Conservation (phyloP, 495 filamentous ascomycete species). For the Collariella sp. region DNA sequence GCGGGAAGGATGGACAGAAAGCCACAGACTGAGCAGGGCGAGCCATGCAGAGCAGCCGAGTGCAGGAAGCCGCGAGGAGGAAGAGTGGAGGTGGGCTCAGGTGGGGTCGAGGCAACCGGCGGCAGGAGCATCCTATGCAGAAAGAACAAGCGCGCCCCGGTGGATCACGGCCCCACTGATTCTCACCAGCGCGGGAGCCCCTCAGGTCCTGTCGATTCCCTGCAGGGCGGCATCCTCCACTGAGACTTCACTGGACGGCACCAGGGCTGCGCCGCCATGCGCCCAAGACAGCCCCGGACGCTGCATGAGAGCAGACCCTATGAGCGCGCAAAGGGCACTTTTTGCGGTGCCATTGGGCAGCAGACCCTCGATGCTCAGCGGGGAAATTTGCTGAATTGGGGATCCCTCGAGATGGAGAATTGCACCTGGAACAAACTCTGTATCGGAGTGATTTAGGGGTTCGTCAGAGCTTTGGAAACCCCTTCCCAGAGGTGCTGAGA, state of each 20-base stretch:
- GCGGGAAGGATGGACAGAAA: conserved; percentile 2
- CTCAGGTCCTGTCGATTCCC: conserved; percentile 6
- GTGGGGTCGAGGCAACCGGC: conserved; percentile 3
- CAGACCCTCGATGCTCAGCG: conserved; percentile 18
- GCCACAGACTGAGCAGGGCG: conserved; percentile 6
- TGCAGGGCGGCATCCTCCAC: conserved; percentile 10
- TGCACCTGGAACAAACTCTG: not conserved
- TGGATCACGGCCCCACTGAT: conserved; percentile 2
- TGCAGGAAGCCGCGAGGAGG: not conserved
- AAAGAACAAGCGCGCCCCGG: conserved; percentile 3
- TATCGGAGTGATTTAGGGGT: not conserved
- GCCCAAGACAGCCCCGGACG: conserved; percentile 22
- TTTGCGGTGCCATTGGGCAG: conserved; percentile 27
- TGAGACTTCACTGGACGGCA: conserved; percentile 11
- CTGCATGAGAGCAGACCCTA: conserved; percentile 31
- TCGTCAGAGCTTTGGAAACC: not conserved
- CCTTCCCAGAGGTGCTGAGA: not conserved
- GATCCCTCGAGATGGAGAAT: not conserved
- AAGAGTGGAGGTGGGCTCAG: not conserved
- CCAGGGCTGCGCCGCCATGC: conserved; percentile 29
- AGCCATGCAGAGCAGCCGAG: not conserved
- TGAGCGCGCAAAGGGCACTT: conserved; percentile 23
- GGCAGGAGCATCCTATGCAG: not conserved
- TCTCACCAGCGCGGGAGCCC: not conserved
- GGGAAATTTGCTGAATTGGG: conserved; percentile 6